Percentiles rank a stretch among this genome's conserved stretches.
These are phyloP conservation scores for Mortierella sp. DNA, from an alignment of 371 early-diverging fungal genomes.

Conservation along the genomic window DNA sequence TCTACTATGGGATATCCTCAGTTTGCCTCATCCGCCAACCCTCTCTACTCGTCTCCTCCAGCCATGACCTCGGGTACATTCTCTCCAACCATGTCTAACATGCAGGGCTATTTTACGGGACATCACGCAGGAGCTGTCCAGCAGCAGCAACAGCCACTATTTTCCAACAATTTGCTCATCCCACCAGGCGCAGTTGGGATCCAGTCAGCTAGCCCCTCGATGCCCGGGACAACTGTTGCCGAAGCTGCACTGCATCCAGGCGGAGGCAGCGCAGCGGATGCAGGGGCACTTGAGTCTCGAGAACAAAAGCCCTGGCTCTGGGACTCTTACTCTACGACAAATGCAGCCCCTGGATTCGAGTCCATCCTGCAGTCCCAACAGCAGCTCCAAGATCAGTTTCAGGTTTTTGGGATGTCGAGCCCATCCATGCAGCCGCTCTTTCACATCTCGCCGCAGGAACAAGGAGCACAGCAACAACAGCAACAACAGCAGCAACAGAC, in stretches of 20 bases:
- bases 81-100: slow-evolving; percentile 25
- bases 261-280: slow-evolving; percentile 5
- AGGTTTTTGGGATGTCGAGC: not conserved
- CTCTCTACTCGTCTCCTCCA: slow-evolving; percentile 38
- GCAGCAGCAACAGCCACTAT: slow-evolving; percentile 19
- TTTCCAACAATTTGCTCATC: slow-evolving; percentile 20
- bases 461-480: slow-evolving; percentile 13
- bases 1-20: slow-evolving; percentile 21
- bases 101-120: slow-evolving; percentile 27
- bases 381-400: slow-evolving; percentile 9
- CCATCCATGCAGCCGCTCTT: slow-evolving; percentile 12
- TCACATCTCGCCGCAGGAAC: slow-evolving; percentile 10
- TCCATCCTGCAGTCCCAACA: slow-evolving; percentile 31
- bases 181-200: slow-evolving; percentile 11
- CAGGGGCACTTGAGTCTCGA: slow-evolving; percentile 9
- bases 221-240: not conserved
- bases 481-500: slow-evolving; percentile 21
- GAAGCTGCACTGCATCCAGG: slow-evolving; percentile 7
- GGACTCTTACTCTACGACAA: slow-evolving; percentile 27
- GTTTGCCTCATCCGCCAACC: slow-evolving; percentile 32
- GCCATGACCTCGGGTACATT: slow-evolving; percentile 26
- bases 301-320: slow-evolving; percentile 22
- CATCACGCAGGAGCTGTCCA: slow-evolving; percentile 4
- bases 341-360: slow-evolving; percentile 28
- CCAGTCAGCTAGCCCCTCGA: not conserved